Conservation (phyloP, 306 rosid species). For the Castanea mollissima region DNA sequence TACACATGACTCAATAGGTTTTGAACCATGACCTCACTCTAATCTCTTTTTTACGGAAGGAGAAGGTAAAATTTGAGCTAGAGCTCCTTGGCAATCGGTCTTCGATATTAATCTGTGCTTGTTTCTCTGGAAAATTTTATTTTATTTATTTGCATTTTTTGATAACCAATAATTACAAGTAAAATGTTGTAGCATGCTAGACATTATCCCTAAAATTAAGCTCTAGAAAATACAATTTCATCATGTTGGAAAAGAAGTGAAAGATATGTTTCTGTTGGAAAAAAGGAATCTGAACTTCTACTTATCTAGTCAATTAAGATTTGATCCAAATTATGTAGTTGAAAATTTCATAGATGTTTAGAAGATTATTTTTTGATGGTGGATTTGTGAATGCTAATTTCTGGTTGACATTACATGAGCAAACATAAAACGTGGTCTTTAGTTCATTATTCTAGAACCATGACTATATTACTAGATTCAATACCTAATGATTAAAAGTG, state of each 20-base stretch:
- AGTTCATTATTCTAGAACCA: conserved; percentile 1
- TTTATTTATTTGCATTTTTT: not conserved
- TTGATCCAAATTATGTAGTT: not conserved
- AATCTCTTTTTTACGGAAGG: too few species aligned
- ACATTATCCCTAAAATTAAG: not conserved
- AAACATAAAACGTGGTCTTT: not conserved
- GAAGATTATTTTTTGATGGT: not conserved
- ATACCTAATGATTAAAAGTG: conserved; percentile 14
- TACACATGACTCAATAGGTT: too few species aligned
- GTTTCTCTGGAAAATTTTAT: too few species aligned
- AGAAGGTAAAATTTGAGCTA: too few species aligned
- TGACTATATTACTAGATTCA: conserved; percentile 3
- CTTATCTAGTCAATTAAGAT: not conserved
- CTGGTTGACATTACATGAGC: conserved; percentile 13
- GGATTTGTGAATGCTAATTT: conserved; percentile 8
- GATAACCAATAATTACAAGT: not conserved
- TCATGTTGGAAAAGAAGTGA: not conserved
- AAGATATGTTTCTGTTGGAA: not conserved
- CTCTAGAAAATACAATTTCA: not conserved
- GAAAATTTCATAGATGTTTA: conserved; percentile 2
- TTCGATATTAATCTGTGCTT: too few species aligned
- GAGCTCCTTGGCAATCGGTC: too few species aligned
- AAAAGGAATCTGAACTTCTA: not conserved
- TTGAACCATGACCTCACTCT: too few species aligned
- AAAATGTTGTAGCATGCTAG: not conserved